Conservation (phyloP, 2,329 filamentous ascomycete genomes). For the Teratosphaeria nubilosa region DNA sequence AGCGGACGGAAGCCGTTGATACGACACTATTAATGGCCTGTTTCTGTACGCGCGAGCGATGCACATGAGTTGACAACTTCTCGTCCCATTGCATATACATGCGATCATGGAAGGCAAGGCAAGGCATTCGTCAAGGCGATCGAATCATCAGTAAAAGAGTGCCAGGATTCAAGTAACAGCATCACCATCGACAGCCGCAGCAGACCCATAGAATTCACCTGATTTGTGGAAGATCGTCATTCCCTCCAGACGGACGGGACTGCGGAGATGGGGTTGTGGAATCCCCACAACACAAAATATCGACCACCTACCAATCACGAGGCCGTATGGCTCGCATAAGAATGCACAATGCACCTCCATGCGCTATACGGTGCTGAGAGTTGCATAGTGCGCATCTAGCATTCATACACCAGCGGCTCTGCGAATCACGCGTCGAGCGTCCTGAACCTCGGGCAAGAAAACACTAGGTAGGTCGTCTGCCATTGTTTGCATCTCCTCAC, state of each 20-base stretch:
- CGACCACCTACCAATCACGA: neutral
- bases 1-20: no score
- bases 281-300: neutral
- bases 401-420: neutral
- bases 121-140: no score
- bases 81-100: no score
- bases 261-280: neutral
- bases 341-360: neutral
- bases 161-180: neutral
- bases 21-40: no score
- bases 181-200: neutral
- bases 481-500: neutral
- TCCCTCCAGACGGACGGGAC: neutral
- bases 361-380: neutral
- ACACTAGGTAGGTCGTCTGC: neutral
- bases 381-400: neutral
- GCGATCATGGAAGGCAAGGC: no score
- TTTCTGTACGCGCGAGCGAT: no score
- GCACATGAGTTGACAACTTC: no score
- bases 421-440: neutral
- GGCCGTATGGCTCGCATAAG: neutral
- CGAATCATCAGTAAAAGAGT: no score
- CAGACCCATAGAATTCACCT: neutral
- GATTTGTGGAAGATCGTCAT: neutral
- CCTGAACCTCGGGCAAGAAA: neutral